These are phyloP conservation scores for Rhodotorula sp. DNA, from an alignment of 1,284 basidiomycete species.

Conservation along the genomic window DNA sequence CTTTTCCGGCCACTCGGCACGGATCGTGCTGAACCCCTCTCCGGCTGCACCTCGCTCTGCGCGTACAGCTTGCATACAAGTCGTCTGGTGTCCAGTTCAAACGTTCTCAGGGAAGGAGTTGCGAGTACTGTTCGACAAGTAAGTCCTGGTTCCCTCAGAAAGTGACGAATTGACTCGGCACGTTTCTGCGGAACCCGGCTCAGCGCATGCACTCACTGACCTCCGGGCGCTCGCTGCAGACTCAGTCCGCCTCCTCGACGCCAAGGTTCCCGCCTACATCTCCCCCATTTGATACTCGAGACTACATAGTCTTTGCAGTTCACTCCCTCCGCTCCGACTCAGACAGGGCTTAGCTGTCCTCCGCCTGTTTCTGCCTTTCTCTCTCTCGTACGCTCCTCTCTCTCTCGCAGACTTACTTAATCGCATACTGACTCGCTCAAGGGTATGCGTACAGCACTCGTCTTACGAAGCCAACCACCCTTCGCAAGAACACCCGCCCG, in stretches of 20 bases:
- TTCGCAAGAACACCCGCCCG: not conserved
- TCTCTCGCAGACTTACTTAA: not conserved
- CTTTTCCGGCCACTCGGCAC: no score
- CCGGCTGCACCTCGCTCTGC: not conserved
- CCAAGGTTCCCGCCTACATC: not conserved
- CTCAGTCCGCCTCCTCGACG: not conserved
- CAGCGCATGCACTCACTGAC: not conserved
- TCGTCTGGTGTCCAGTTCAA: conserved; percentile 5
- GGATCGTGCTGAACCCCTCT: not conserved
- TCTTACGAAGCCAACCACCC: not conserved
- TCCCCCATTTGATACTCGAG: not conserved
- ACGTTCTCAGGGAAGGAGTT: conserved; percentile 7
- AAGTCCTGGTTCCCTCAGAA: not conserved
- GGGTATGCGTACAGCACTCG: not conserved
- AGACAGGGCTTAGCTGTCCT: conserved; percentile 33
- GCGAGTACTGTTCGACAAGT: not conserved
- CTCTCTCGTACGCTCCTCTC: conserved; percentile 10
- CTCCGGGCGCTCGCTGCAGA: not conserved
- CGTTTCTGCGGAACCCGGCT: not conserved
- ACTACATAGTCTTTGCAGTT: not conserved
- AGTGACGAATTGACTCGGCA: not conserved
- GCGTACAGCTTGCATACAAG: conserved; percentile 5
- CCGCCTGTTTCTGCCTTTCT: conserved; percentile 18
- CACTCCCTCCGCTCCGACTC: not conserved
- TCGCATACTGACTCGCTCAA: not conserved